Conservation (phyloP, 371 early-diverging fungal genomes). For the Lichtheimia hyalospora region DNA sequence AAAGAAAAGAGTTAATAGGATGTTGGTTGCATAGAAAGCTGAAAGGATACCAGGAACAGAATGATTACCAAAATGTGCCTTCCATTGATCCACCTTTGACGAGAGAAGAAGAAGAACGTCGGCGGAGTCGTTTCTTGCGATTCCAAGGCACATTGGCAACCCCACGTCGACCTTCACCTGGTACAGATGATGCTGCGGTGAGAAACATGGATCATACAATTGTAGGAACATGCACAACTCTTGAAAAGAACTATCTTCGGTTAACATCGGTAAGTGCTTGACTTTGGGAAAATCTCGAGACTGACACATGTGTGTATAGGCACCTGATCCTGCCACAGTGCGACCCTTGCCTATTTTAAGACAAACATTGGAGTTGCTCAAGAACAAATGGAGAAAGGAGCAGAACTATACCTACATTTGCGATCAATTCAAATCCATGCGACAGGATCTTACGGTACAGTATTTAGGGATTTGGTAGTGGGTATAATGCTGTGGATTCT, state of each 20-base stretch:
- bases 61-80: no score
- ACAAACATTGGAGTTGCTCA: conserved; percentile 73
- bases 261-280: conserved; percentile 72
- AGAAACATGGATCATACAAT: conserved; percentile 62
- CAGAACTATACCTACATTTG: conserved; percentile 89
- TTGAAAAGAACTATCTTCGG: conserved; percentile 90
- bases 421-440: conserved; percentile 93
- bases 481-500: background rate
- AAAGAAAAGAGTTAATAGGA: background rate
- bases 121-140: background rate
- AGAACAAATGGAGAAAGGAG: conserved; percentile 76
- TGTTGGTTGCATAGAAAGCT: no score
- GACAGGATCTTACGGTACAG: conserved; percentile 92
- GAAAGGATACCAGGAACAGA: no score
- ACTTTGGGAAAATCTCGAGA: background rate
- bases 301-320: conserved; percentile 38
- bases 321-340: conserved; percentile 88
- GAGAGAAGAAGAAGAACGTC: background rate
- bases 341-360: conserved; percentile 80
- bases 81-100: no score
- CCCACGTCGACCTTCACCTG: background rate
- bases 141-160: background rate
- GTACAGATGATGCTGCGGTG: conserved; percentile 45
- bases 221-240: conserved; percentile 79
- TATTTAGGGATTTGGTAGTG: background rate